These are phyloP conservation scores for Pythium monospermum DNA, from an alignment of 352 stramenopile species.

Conservation along the genomic window DNA sequence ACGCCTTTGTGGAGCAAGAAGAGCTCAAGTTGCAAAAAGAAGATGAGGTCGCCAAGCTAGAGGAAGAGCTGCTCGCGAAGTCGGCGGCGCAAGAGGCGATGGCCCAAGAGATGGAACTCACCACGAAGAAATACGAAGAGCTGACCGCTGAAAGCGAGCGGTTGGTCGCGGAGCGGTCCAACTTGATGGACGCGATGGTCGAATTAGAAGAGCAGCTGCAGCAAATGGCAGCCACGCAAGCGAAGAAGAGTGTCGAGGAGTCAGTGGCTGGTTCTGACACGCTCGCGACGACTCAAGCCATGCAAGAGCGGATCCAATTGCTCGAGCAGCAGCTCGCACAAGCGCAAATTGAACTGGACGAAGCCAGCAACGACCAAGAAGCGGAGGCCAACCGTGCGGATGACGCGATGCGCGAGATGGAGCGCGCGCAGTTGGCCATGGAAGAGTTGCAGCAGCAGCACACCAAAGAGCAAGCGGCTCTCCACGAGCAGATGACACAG, in stretches of 20 bases:
- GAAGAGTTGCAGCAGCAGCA: conserved; percentile 4
- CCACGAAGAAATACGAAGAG: conserved; percentile 6
- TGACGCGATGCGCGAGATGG: conserved; percentile 5
- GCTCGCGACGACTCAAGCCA: neutral
- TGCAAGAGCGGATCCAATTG: neutral
- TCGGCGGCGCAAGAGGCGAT: conserved; percentile 11
- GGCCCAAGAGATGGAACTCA: neutral
- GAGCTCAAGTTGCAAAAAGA: conserved; percentile 26
- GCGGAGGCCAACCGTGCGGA: conserved; percentile 14
- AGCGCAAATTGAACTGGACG: conserved; percentile 6
- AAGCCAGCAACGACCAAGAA: conserved; percentile 19
- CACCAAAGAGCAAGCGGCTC: neutral
- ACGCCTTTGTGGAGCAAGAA: conserved; percentile 26
- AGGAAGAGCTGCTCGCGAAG: conserved; percentile 23
- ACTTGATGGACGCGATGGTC: conserved; percentile 28
- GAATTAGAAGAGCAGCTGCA: conserved; percentile 32
- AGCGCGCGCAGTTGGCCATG: conserved; percentile 1
- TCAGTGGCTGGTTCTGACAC: neutral
- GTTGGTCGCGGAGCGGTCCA: conserved; percentile 13
- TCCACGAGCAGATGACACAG: neutral
- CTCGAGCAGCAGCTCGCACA: conserved; percentile 10
- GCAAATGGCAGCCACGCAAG: conserved; percentile 15
- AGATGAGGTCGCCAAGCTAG: conserved; percentile 25
- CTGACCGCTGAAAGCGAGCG: conserved; percentile 18
- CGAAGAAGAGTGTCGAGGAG: conserved; percentile 4